Conservation (phyloP, 176 grass and related monocot species). For the Aechmea fasciata region DNA sequence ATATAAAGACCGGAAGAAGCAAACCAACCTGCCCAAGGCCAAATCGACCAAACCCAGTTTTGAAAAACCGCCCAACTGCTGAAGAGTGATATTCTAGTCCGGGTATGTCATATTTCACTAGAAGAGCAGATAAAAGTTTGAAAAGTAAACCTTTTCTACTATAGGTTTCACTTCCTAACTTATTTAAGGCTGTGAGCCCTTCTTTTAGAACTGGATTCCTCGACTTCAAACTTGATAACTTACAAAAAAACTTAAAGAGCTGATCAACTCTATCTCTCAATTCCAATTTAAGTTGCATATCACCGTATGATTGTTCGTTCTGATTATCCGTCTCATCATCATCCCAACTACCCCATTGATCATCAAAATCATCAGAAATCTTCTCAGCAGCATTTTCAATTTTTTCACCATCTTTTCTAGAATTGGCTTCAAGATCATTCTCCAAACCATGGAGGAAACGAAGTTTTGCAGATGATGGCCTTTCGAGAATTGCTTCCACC, state of each 20-base stretch:
- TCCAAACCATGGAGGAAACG: conserved; percentile 60
- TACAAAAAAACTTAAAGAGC: conserved; percentile 80
- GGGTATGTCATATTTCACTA: conserved; percentile 56
- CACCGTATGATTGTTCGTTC: conserved; percentile 51
- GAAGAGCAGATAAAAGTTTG: conserved; percentile 68
- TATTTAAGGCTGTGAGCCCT: conserved; percentile 50
- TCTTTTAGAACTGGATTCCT: conserved; percentile 66
- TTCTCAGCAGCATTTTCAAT: conserved; percentile 29
- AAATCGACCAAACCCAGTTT: conserved; percentile 90
- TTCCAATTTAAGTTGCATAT: conserved; percentile 87
- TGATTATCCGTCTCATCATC: conserved; percentile 61
- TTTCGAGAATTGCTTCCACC: conserved; percentile 76
- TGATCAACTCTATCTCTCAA: conserved; percentile 86
- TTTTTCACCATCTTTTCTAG: conserved; percentile 34
- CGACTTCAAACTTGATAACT: conserved; percentile 66
- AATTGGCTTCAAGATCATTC: conserved; percentile 62
- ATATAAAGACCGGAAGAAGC: conserved; percentile 9
- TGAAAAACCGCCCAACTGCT: conserved; percentile 78
- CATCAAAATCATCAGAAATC: conserved; percentile 76
- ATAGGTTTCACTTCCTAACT: conserved; percentile 60
- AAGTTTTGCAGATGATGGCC: conserved; percentile 61
- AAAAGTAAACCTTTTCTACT: conserved; percentile 78
- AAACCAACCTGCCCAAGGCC: conserved; percentile 78
- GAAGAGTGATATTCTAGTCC: conserved; percentile 87
- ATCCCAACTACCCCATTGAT: conserved; percentile 90